A percentile compares a stretch with the other conserved stretches of the same genome.
These are phyloP conservation scores for Phialocephala subalpina DNA, from an alignment of 2,329 filamentous ascomycete genomes.

Conservation along the genomic window DNA sequence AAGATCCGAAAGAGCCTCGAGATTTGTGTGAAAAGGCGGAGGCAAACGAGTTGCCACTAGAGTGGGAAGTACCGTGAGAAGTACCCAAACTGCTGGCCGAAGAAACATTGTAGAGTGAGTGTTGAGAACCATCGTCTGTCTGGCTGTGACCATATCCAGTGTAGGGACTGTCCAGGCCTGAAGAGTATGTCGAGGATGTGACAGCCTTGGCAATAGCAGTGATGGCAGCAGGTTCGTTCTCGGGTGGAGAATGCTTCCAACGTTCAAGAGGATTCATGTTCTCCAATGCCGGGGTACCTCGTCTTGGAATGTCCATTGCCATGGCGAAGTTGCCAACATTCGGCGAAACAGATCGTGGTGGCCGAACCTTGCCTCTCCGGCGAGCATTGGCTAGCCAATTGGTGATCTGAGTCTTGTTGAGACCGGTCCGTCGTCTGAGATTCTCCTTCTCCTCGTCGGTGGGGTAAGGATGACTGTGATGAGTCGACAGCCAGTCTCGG, in stretches of 20 bases:
- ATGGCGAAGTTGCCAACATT: conserved; percentile 65
- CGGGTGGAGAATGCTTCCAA: conserved; percentile 74
- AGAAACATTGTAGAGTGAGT: conserved; percentile 65
- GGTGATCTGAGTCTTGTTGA: conserved; percentile 84
- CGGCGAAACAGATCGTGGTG: conserved; percentile 73
- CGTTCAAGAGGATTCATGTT: conserved; percentile 71
- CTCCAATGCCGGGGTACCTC: conserved; percentile 60
- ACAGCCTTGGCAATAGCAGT: conserved; percentile 71
- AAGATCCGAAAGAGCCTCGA: conserved; percentile 57
- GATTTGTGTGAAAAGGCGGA: conserved; percentile 67
- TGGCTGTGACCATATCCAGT: conserved; percentile 54
- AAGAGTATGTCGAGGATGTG: conserved; percentile 57
- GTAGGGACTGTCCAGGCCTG: conserved; percentile 64
- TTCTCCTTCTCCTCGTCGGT: conserved; percentile 86
- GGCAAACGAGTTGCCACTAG: conserved; percentile 64
- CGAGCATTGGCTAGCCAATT: conserved; percentile 95
- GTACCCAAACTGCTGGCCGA: conserved; percentile 61
- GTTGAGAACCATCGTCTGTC: conserved; percentile 67
- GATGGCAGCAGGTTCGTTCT: conserved; percentile 72
- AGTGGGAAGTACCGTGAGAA: conserved; percentile 65
- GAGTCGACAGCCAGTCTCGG: conserved; percentile 84
- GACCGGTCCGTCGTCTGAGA: conserved; percentile 78
- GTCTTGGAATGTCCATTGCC: conserved; percentile 77
- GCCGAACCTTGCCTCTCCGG: conserved; percentile 79
- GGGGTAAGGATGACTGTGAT: conserved; percentile 85